phyloP scores from a whole-genome alignment of 2,329 filamentous ascomycete genomes.

The Fusarium albosuccineum region DNA sequence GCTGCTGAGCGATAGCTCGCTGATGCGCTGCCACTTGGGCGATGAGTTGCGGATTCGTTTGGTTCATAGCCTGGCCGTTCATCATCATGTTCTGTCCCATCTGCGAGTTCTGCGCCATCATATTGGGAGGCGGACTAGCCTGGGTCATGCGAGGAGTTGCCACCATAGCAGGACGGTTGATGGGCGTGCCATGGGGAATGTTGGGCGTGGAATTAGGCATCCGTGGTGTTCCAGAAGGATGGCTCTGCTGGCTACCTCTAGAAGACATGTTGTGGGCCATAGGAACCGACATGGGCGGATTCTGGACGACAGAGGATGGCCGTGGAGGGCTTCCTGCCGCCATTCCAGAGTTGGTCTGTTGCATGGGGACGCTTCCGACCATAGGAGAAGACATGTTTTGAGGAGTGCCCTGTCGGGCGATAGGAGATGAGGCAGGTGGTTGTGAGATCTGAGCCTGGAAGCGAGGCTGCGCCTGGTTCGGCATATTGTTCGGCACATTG shows the following conservation, averaged over 20 bases:
- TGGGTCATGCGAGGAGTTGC: slow-evolving; percentile 74
- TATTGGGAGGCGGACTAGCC: slow-evolving; percentile 70
- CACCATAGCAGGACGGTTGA: slow-evolving; percentile 63
- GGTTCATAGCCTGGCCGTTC: slow-evolving; percentile 60
- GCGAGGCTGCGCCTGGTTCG: slow-evolving; percentile 58
- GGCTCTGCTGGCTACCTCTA: slow-evolving; percentile 75
- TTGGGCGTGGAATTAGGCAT: slow-evolving; percentile 73
- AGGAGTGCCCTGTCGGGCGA: slow-evolving; percentile 72
- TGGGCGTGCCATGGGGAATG: slow-evolving; percentile 70
- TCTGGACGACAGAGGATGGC: slow-evolving; percentile 75
- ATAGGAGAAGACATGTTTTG: slow-evolving; percentile 76
- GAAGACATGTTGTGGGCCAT: slow-evolving; percentile 74
- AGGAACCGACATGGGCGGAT: slow-evolving; percentile 68
- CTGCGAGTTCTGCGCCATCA: slow-evolving; percentile 70
- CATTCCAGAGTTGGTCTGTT: slow-evolving; percentile 75
- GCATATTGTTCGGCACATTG: slow-evolving; percentile 51
- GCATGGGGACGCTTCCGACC: slow-evolving; percentile 73
- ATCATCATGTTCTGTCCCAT: slow-evolving; percentile 66
- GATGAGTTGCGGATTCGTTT: slow-evolving; percentile 54
- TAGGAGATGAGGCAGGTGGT: slow-evolving; percentile 76
- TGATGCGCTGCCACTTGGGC: slow-evolving; percentile 64
- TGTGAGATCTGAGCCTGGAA: slow-evolving; percentile 71
- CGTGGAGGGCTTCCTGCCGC: slow-evolving; percentile 75
- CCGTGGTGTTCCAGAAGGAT: slow-evolving; percentile 72
- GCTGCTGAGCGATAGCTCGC: slow-evolving; percentile 60